Evolutionary conservation across 2,329 filamentous ascomycete species (phyloP).

Genomic region (Botryosphaeria dothidea): DNA sequence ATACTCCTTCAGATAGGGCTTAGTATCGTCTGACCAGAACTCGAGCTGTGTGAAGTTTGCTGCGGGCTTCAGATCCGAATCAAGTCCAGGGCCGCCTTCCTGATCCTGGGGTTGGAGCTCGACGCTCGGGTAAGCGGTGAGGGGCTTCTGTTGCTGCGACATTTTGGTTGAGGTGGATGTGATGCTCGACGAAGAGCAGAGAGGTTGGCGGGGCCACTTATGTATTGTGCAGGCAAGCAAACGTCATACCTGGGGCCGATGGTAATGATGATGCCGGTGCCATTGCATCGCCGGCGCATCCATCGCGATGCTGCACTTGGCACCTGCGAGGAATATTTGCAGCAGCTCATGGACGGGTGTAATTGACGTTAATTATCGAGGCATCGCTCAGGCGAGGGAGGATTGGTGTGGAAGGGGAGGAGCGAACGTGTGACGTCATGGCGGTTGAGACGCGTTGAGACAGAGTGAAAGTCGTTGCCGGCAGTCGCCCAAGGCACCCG

Average conservation of each 20-base stretch:
- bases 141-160: slow-evolving; percentile 22
- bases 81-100: slow-evolving; percentile 32
- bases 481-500: no score
- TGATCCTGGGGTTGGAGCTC: slow-evolving; percentile 32
- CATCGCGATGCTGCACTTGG: not conserved
- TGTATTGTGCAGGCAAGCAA: not conserved
- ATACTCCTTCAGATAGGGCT: slow-evolving; percentile 34
- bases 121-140: slow-evolving; percentile 27
- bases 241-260: not conserved
- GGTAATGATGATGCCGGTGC: not conserved
- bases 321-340: not conserved
- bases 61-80: slow-evolving; percentile 30
- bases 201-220: not conserved
- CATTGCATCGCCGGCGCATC: not conserved
- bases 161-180: not conserved
- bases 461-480: no score
- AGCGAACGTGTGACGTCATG: not conserved
- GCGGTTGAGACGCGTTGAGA: not conserved
- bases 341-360: not conserved
- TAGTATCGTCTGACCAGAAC: slow-evolving; percentile 31
- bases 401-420: not conserved
- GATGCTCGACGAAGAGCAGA: not conserved
- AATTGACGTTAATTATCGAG: not conserved
- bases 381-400: not conserved
- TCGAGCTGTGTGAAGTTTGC: slow-evolving; percentile 36